These are phyloP conservation scores for Rossbeevera mucosa DNA, from an alignment of 768 basidiomycete species.

Conservation along the genomic window DNA sequence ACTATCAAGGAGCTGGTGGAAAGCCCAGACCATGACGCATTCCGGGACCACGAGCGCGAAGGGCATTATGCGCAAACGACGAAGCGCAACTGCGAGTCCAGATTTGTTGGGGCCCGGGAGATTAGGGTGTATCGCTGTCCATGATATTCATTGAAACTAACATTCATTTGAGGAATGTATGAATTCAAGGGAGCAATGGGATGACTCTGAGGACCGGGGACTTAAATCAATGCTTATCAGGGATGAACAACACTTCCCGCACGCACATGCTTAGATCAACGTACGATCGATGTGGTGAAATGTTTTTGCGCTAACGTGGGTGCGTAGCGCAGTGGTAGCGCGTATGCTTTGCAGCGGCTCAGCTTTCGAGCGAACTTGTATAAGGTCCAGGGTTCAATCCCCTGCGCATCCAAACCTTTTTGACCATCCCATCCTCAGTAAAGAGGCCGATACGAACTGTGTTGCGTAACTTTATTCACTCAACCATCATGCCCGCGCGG, in stretches of 20 bases:
- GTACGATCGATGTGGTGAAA: neutral
- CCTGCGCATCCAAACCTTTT: slow-evolving; percentile 37
- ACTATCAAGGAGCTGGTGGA: neutral
- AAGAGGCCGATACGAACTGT: too few species aligned
- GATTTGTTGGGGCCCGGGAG: neutral
- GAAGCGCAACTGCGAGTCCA: neutral
- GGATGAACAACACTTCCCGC: too few species aligned
- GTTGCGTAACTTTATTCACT: too few species aligned
- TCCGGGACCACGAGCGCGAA: neutral
- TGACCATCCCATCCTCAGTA: too few species aligned
- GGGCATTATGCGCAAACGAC: neutral
- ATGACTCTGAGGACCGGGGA: too few species aligned
- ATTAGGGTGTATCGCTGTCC: neutral
- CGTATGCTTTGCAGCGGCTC: slow-evolving; percentile 40
- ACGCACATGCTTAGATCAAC: too few species aligned
- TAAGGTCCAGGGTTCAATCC: slow-evolving; percentile 43
- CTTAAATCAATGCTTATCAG: too few species aligned
- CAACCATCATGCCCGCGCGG: too few species aligned
- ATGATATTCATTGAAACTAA: neutral
- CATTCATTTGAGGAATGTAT: neutral
- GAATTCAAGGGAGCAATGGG: too few species aligned
- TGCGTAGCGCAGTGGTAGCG: slow-evolving; percentile 37
- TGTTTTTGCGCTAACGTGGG: neutral
- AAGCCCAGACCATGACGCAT: neutral
- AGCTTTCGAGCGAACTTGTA: slow-evolving; percentile 27